Evolutionary conservation across 768 basidiomycete genomes (phyloP), one percentile per base, ranked within the genome.

Genomic region (Sistotremastrum suecicum): DNA sequence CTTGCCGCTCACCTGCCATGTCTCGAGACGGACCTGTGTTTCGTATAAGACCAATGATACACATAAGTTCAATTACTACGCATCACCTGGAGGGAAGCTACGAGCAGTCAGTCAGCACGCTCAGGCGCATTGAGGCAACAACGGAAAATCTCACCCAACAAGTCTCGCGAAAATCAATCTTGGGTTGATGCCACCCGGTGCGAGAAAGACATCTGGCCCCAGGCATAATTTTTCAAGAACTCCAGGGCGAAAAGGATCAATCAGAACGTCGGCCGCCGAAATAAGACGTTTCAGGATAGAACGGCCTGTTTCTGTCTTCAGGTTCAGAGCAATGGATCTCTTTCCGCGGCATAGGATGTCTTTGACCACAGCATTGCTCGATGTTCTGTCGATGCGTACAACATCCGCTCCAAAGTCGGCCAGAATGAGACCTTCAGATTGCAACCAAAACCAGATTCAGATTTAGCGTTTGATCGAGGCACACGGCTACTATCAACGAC

Each of bases 231-330:
- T 70, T 56, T 90, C 86, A 63, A 89, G 68, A 2, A 88, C 83
- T 1, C 86, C 87, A 42, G 86, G 84, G 41, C 86, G 67, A 59
- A 83, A 90, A 1, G 87, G 78, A 56, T 90, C 86, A 54, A 90
- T 83, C 39, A 89, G 63, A 10, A 89, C 70, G 59, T 90, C 86
- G n/a, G 83, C 80, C 34, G 68, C 60, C 31, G 65, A 58, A 28
- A 88, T 72, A 48, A 90, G 65, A 39, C 66, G 71, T 57, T 69
- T 69, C 46, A 80, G 56, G 12, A 77, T 56, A 12, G 69, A 69
- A 38, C 72, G 59, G 33, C 86, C 86, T 31, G 67, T 68, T 7
- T 66, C 58, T 5, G 67, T 58, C 64, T 88, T 89, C 11, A 76
- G 68, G 53, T 83, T 74, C 46, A 89, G 64, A 10, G 72, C 66